Percentiles rank a stretch among this genome's conserved stretches.
phyloP scores from a whole-genome alignment of 305 asterid species.

The Solanum chacoense region DNA sequence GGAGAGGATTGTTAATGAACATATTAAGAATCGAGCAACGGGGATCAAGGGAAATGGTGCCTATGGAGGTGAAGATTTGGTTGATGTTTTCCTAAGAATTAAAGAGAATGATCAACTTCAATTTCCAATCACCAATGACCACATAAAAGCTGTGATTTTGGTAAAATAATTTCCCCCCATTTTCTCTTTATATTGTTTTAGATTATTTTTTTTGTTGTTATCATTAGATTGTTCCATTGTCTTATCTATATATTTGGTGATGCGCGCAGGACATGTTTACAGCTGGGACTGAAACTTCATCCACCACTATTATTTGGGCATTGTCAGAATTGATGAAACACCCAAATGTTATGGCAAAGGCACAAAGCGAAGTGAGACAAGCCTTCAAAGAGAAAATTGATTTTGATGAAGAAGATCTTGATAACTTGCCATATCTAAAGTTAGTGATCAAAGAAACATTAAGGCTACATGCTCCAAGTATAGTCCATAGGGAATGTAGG shows the following conservation, averaged over 20 bases:
- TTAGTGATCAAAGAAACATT: slow-evolving; percentile 7
- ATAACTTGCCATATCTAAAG: no score
- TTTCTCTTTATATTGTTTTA: not conserved
- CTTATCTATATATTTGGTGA: not conserved
- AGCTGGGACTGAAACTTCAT: not conserved
- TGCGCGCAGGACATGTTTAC: slow-evolving; percentile 2
- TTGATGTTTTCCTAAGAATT: slow-evolving; percentile 17
- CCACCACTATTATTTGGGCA: slow-evolving; percentile 4
- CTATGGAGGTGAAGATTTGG: not conserved
- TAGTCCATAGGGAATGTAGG: slow-evolving; percentile 2
- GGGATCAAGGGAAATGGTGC: not conserved
- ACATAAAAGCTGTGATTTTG: slow-evolving; percentile 16
- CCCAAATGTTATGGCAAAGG: slow-evolving; percentile 6
- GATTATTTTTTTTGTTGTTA: not conserved
- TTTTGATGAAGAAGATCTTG: not conserved
- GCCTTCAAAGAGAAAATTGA: not conserved
- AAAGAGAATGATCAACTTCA: not conserved
- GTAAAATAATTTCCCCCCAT: not conserved
- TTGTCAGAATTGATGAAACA: slow-evolving; percentile 6
- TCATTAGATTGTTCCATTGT: not conserved
- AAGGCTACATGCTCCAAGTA: slow-evolving; percentile 5
- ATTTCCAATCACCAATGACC: slow-evolving; percentile 5
- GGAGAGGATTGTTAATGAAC: not conserved
- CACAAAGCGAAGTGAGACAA: slow-evolving; percentile 14
- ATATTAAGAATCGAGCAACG: not conserved